Percentiles rank a stretch among this genome's conserved stretches.
Conservation (phyloP, 495 filamentous ascomycete genomes). For the Durotheca rogersii region DNA sequence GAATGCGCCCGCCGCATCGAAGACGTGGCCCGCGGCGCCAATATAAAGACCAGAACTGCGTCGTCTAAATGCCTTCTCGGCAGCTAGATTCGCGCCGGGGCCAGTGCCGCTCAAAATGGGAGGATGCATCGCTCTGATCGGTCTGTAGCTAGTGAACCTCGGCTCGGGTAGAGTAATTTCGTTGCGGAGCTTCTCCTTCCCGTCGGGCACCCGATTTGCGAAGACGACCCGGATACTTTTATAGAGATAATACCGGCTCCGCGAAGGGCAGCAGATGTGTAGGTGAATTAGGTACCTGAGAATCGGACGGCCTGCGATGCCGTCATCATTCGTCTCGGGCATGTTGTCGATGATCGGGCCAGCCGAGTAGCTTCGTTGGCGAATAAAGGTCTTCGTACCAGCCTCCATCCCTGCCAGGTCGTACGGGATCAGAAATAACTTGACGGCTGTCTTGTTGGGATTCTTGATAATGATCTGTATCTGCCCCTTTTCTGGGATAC, state of each 20-base stretch:
- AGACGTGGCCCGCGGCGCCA: constrained; percentile 31
- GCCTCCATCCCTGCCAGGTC: constrained; percentile 94
- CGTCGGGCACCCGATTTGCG: constrained; percentile 95
- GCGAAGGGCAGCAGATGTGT: constrained; percentile 85
- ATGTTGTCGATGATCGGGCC: constrained; percentile 79
- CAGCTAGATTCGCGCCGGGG: constrained; percentile 44
- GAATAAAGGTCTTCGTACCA: constrained; percentile 93
- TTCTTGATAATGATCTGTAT: constrained; percentile 97
- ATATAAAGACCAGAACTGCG: constrained; percentile 57
- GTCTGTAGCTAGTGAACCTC: constrained; percentile 81
- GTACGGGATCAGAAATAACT: constrained; percentile 92
- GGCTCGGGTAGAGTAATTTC: constrained; percentile 90
- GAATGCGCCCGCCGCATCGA: constrained; percentile 41
- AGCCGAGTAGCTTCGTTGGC: constrained; percentile 90
- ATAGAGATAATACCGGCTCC: constrained; percentile 85
- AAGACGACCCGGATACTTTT: constrained; percentile 94
- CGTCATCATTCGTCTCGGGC: constrained; percentile 31
- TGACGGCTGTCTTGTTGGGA: constrained; percentile 93
- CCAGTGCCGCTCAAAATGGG: constrained; percentile 30
- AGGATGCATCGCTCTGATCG: constrained; percentile 53
- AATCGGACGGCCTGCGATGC: constrained; percentile 66
- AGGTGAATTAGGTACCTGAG: constrained; percentile 91
- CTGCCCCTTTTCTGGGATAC: constrained; percentile 93
- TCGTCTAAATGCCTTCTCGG: constrained; percentile 58
- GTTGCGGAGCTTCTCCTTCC: constrained; percentile 88